These are phyloP conservation scores for Entomortierella chlamydospora DNA, from an alignment of 192 early-diverging fungal genomes.

Conservation along the genomic window DNA sequence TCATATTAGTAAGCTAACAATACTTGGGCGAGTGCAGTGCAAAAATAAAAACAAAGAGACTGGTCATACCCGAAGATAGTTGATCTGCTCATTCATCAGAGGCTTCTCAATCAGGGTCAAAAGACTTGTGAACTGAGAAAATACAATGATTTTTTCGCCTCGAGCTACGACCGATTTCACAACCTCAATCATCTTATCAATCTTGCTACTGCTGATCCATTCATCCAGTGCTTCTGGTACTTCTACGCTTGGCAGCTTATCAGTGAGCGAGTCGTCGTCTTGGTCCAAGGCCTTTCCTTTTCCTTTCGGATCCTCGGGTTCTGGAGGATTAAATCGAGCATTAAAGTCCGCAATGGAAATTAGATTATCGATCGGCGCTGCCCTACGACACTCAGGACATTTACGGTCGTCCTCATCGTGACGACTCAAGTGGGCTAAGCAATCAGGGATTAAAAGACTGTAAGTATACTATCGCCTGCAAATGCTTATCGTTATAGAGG, in stretches of 20 bases:
- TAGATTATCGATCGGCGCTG: conserved; percentile 9
- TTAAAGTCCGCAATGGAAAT: conserved; percentile 46
- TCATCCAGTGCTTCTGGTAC: conserved; percentile 60
- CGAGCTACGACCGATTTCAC: conserved; percentile 6
- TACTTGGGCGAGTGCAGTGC: not conserved
- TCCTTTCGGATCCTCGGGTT: conserved; percentile 29
- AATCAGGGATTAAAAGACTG: not conserved
- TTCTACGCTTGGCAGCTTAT: conserved; percentile 56
- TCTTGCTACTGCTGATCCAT: conserved; percentile 57
- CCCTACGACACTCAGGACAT: conserved; percentile 39
- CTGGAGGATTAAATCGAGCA: conserved; percentile 26
- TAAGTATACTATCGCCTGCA: not conserved
- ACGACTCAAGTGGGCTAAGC: conserved; percentile 25
- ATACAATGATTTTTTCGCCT: conserved; percentile 66
- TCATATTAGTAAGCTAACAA: no score
- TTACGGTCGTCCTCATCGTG: conserved; percentile 47
- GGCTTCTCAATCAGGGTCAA: conserved; percentile 63
- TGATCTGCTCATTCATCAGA: conserved; percentile 50
- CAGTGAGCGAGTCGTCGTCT: conserved; percentile 6
- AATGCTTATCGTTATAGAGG: no score
- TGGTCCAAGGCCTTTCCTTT: conserved; percentile 29
- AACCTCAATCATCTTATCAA: conserved; percentile 43
- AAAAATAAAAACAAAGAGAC: not conserved
- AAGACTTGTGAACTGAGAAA: conserved; percentile 68
- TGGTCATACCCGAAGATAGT: conserved; percentile 24